Base-by-base conservation (phyloP, 495 filamentous ascomycete genomes). In the Xylaria grammica region DNA sequence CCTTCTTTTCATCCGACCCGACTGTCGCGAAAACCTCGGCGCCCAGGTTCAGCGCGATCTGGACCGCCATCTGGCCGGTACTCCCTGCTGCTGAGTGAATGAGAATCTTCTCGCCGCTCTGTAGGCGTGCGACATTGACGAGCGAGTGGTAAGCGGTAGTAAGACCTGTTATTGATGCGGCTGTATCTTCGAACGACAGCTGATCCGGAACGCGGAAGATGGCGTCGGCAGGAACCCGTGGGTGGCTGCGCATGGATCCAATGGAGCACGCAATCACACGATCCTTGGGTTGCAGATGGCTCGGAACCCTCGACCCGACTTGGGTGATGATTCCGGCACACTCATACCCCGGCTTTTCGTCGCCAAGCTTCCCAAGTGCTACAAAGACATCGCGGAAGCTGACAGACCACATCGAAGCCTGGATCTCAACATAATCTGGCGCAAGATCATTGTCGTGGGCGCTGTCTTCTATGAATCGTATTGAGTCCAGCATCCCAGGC, bases 1-100 rank as follows among this genome's bases (percentile, higher is more conserved):
- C 26, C 74, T 72, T 32, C 75, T 75, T 34, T 83, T 83, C n/a
- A 1, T 62, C 34, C 0, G 69, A 70, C 0, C 76, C 75, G 0
- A 81, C 82, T 0, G 82, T 84, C 0, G 68, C 77, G 63, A 75
- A 85, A 27, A 86, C 70, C 48, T 81, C 76, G 6, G 80, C 79
- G 2, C 80, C 78, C 4, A 78, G 42, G 15, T 65, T 59, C 30
- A 81, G 73, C 0, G 79, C 77, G 0, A 86, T 40, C 30, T 74
- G 67, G 34, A 85, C 78, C 0, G 82, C 75, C 24, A 79, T 79
- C 61, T 82, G 79, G 26, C 82, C 83, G 0, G 82, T 69, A 24
- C 73, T 76, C 29, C 80, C 78, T 2, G 80, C 68, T 15, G 75
- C 84, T 1, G 70, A 70, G 50, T 85, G 80, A 29, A 86, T 82